Evolutionary conservation across 331 rosid genomes (phyloP).

Genomic region (Spiraea crenata): DNA sequence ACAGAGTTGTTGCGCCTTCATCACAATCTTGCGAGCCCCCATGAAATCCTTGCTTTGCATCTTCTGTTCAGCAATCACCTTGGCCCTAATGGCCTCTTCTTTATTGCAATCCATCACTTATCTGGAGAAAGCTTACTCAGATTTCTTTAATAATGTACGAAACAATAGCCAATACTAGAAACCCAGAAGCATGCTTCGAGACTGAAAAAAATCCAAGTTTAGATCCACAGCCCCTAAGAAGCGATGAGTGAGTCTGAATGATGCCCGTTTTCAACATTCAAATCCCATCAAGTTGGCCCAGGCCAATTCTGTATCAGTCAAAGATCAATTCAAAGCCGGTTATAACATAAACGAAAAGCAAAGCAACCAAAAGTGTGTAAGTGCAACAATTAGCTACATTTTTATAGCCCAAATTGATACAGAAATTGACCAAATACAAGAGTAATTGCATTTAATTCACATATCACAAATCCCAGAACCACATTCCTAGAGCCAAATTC

Average conservation of each 20-base stretch:
- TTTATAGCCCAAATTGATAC: not conserved
- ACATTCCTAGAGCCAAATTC: not conserved
- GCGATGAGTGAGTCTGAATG: slow-evolving; percentile 23
- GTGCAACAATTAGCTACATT: not conserved
- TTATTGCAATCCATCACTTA: slow-evolving; percentile 76
- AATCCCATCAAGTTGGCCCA: slow-evolving; percentile 32
- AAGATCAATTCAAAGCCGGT: slow-evolving; percentile 21
- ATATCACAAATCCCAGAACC: not conserved
- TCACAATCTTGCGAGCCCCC: slow-evolving; percentile 67
- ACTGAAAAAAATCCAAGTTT: slow-evolving; percentile 19
- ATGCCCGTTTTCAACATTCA: slow-evolving; percentile 6
- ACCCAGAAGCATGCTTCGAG: slow-evolving; percentile 11
- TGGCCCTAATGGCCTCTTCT: slow-evolving; percentile 97
- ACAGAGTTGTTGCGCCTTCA: slow-evolving; percentile 68
- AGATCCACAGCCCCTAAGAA: slow-evolving; percentile 9
- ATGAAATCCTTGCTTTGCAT: slow-evolving; percentile 75
- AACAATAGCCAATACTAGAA: slow-evolving; percentile 29
- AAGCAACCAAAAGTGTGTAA: not conserved
- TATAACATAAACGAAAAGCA: not conserved
- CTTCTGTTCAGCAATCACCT: slow-evolving; percentile 68
- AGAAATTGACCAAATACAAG: not conserved
- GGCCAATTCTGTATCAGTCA: slow-evolving; percentile 28
- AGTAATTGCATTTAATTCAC: not conserved
- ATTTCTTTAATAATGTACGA: slow-evolving; percentile 22
- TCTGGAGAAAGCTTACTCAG: slow-evolving; percentile 32